Evolutionary conservation across 352 stramenopile genomes (phyloP), one percentile per base, ranked within the genome.

Genomic region (Phytopythium sindhum): DNA sequence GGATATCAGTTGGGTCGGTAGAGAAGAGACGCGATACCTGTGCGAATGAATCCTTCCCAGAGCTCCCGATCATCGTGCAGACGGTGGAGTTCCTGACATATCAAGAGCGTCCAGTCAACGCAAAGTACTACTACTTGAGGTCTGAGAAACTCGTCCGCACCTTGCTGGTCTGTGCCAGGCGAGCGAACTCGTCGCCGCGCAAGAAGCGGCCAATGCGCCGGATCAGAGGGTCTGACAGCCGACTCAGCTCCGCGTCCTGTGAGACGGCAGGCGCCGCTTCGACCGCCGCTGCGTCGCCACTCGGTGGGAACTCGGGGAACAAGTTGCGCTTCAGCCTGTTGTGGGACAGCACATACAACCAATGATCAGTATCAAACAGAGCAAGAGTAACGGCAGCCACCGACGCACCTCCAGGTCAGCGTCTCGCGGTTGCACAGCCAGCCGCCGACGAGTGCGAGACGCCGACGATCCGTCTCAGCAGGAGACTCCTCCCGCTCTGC

Each of bases 401-500:
- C 26, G 5, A 44, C 45, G n/a, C 10, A 79, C 74, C 77, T 75
- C 77, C 77, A 86, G 10, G 63, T 52, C 35, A 86, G 65, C 29
- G 72, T 73, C 48, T 86, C 74, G 48, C 74, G 35, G 31, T 74
- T 79, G 54, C 74, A 81, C 23, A 63, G 61, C 74, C 74, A 86
- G 7, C 31, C 31, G 15, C 58, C 59, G n/a, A 64, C 65, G 24
- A 56, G 57, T 41, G 72, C 0, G 12, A 70, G 65, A n/a, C 62
- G 50, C 5, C 33, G 53, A 1, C 44, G 8, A 24, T 50, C 31
- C 1, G 21, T 9, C 4, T 65, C 21, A 5, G 12, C 35, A 12
- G 53, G 42, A 41, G 8, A 15, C n/a, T 9, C 26, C 11, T 56
- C 50, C 4, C 33, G 26, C 39, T 17, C 19, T 7, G 11, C 12